Conservation (phyloP, 2,329 filamentous ascomycete genomes). For the Capronia coronata region DNA sequence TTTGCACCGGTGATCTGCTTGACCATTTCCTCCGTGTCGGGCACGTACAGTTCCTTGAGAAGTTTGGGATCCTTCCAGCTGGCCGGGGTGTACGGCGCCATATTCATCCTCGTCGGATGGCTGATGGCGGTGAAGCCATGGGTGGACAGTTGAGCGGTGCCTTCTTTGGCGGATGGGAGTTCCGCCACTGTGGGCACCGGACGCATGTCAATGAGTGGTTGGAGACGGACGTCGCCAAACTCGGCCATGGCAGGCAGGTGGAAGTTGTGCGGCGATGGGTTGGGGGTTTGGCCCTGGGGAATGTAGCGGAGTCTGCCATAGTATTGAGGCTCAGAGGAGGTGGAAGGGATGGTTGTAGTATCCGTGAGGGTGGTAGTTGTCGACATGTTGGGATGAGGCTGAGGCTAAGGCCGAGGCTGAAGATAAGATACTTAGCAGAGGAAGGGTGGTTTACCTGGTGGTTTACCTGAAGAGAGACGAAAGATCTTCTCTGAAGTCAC, state of each 20-base stretch:
- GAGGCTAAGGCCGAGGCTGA: not conserved
- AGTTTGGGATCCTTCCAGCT: constrained; percentile 27
- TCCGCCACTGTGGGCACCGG: constrained; percentile 18
- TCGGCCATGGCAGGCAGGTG: constrained; percentile 24
- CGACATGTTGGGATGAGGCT: not conserved
- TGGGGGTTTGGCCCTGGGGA: constrained; percentile 18
- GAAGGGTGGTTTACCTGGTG: too few species aligned
- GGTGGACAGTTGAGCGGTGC: constrained; percentile 16
- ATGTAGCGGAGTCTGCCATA: constrained; percentile 24
- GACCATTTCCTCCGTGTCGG: constrained; percentile 29
- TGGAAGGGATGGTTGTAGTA: constrained; percentile 5
- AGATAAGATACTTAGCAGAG: too few species aligned
- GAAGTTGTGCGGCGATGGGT: constrained; percentile 21
- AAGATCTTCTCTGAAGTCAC: not conserved
- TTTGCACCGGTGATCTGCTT: constrained; percentile 30
- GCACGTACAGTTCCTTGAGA: constrained; percentile 28
- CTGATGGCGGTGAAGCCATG: constrained; percentile 20
- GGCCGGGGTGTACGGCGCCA: constrained; percentile 21
- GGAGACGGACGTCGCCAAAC: constrained; percentile 23
- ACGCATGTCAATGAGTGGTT: constrained; percentile 23
- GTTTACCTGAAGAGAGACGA: not conserved
- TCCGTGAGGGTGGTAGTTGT: constrained; percentile 4
- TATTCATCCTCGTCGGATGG: constrained; percentile 27
- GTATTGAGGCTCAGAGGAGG: constrained; percentile 17
- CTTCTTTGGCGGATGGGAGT: constrained; percentile 12